Evolutionary conservation across 2,329 filamentous ascomycete genomes (phyloP), one percentile per base, ranked within the genome.

Genomic region (Phialocephala subalpina): DNA sequence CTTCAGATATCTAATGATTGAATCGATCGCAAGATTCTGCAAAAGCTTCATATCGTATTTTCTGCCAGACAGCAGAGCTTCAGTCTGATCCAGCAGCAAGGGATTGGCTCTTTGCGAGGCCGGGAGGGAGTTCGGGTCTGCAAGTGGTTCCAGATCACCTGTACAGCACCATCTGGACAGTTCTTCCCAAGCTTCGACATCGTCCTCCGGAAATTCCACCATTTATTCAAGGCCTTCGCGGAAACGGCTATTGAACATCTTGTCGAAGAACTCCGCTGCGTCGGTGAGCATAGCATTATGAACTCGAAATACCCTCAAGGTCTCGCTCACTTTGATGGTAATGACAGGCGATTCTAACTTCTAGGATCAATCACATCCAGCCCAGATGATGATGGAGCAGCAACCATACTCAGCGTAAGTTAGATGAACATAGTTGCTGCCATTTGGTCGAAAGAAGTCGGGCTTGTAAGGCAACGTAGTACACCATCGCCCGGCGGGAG

Each of bases 241-340:
- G 9, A 62, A 59, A 14, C 20, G 36, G 25, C 49, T 38, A 27
- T 63, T 47, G 18, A 69, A 64, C 33, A 69, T 55, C 18, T 60
- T 63, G 4, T 42, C 25, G 33, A 69, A 69, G 60, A 58, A 64
- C 35, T 42, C 38, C 16, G 61, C 57, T n/a, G 63, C 57, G 22
- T 64, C 27, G 29, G 25, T 9, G 25, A 69, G 60, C n/a, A 69
- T 62, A 1, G 58, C 47, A 35, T 65, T 59, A 56, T 65, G 62
- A 9, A 67, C 52, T 3, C 53, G 52, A 52, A 67, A 67, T 5
- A 58, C 18, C 20, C 45, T 62, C 6, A 3, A 35, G 1, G 57
- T n/a, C 9, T 22, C 25, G 18, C 60, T 53, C 3, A 52, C 53
- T 9, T 18, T 1, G 40, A 63, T 49, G 29, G 38, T 45, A 6